Conservation (phyloP, 352 stramenopile species). For the Nothophytophthora sp. region DNA sequence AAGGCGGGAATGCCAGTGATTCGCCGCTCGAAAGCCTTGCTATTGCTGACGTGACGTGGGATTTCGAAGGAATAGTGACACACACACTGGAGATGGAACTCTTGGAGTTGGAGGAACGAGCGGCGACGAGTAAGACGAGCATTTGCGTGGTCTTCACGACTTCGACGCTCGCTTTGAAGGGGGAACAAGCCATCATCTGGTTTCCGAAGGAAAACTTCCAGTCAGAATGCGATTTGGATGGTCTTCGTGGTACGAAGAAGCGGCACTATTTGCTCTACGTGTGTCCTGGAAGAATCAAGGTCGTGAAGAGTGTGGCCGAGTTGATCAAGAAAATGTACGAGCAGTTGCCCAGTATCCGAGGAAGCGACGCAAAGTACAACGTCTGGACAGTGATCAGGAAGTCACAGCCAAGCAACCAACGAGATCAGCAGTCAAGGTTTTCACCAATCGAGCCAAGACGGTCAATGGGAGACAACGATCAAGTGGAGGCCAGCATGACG, state of each 20-base stretch:
- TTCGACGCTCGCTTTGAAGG: background rate
- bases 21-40: slow-evolving; percentile 17
- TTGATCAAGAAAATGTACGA: slow-evolving; percentile 57
- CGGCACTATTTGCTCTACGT: slow-evolving; percentile 58
- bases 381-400: slow-evolving; percentile 37
- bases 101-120: slow-evolving; percentile 48
- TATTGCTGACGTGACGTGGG: slow-evolving; percentile 62
- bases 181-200: slow-evolving; percentile 48
- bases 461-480: too few relatives aligned
- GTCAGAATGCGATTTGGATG: background rate
- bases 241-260: slow-evolving; percentile 2
- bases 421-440: slow-evolving; percentile 1
- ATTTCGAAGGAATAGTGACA: slow-evolving; percentile 41
- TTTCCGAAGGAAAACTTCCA: slow-evolving; percentile 17
- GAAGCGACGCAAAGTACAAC: slow-evolving; percentile 29
- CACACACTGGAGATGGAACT: slow-evolving; percentile 68
- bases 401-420: slow-evolving; percentile 11
- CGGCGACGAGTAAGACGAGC: slow-evolving; percentile 6
- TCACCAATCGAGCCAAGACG: background rate
- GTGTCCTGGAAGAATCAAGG: slow-evolving; percentile 64
- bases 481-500: too few relatives aligned
- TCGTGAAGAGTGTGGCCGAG: slow-evolving; percentile 53
- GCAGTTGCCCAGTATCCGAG: slow-evolving; percentile 32
- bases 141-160: slow-evolving; percentile 42
- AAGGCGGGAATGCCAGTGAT: too few relatives aligned